Conservation (phyloP, 345 rosid species). For the Conringia planisiliqua region DNA sequence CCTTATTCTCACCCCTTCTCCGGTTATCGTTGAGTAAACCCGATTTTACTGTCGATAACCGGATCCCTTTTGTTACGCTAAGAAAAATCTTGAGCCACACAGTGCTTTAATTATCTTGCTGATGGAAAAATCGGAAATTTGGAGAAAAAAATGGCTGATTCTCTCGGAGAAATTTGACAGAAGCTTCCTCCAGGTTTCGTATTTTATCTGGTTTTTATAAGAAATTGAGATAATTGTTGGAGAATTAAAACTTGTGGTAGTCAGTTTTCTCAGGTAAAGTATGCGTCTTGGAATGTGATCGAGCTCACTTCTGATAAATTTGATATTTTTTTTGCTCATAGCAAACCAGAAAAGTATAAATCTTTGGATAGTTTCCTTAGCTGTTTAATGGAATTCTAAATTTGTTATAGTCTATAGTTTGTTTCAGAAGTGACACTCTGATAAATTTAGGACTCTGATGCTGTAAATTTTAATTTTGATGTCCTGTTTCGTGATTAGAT, state of each 20-base stretch:
- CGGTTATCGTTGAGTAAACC: conserved; percentile 10
- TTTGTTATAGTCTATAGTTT: not conserved
- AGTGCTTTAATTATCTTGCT: conserved; percentile 1
- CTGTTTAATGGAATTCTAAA: not conserved
- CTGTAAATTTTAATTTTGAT: not conserved
- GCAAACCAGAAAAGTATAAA: not conserved
- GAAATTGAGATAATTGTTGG: not conserved
- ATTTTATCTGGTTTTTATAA: not conserved
- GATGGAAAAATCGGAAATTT: not conserved
- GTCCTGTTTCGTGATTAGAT: conserved; percentile 16
- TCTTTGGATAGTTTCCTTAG: not conserved
- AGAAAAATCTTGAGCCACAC: conserved; percentile 20
- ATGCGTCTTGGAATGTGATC: not conserved
- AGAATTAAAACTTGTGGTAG: not conserved
- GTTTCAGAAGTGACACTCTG: not conserved
- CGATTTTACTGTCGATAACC: not conserved
- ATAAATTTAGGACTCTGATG: not conserved
- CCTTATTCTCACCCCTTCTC: not conserved
- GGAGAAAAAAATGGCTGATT: not conserved
- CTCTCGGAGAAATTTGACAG: not conserved
- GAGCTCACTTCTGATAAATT: not conserved
- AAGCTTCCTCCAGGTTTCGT: not conserved
- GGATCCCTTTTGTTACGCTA: not conserved
- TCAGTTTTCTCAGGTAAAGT: conserved; percentile 8
- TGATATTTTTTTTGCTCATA: not conserved